Evolutionary conservation across 2,329 filamentous ascomycete genomes (phyloP).

Genomic region (Fusarium torulosum): DNA sequence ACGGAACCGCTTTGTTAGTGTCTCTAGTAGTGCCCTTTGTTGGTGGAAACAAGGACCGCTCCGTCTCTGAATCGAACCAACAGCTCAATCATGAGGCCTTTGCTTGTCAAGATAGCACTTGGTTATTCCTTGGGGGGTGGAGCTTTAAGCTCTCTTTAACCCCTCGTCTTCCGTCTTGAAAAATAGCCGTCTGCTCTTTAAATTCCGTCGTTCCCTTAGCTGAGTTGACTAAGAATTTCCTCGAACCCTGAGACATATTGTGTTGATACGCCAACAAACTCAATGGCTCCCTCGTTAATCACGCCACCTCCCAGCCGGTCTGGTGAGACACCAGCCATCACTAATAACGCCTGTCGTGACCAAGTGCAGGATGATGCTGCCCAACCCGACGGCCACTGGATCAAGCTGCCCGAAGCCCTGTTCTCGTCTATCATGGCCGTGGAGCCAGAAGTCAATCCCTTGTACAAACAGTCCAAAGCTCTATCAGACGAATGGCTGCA

Average conservation of each 20-base stretch:
- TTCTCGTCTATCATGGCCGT: constrained; percentile 32
- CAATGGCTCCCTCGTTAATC: constrained; percentile 25
- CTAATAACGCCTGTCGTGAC: constrained; percentile 8
- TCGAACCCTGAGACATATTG: not conserved
- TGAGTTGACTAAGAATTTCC: not conserved
- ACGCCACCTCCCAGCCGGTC: constrained; percentile 29
- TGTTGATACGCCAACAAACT: not conserved
- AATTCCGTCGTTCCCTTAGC: not conserved
- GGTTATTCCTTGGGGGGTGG: not conserved
- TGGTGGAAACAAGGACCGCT: not conserved
- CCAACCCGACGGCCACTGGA: constrained; percentile 17
- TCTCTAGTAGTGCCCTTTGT: not conserved
- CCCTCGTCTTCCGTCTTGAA: not conserved
- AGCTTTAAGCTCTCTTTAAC: not conserved
- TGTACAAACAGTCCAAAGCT: constrained; percentile 26
- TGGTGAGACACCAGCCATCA: not conserved
- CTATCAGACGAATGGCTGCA: constrained; percentile 27
- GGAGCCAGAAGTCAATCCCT: constrained; percentile 24
- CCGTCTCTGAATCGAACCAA: constrained; percentile 1
- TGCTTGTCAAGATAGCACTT: not conserved
- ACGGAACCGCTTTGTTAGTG: constrained; percentile 7
- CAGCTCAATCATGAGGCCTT: not conserved
- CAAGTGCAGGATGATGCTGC: not conserved
- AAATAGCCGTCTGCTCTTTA: not conserved
- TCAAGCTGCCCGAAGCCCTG: constrained; percentile 23